A percentile compares a stretch with the other conserved stretches of the same genome.
These are phyloP conservation scores for Hibiscus syriacus DNA, from an alignment of 345 rosid species.

Conservation along the genomic window DNA sequence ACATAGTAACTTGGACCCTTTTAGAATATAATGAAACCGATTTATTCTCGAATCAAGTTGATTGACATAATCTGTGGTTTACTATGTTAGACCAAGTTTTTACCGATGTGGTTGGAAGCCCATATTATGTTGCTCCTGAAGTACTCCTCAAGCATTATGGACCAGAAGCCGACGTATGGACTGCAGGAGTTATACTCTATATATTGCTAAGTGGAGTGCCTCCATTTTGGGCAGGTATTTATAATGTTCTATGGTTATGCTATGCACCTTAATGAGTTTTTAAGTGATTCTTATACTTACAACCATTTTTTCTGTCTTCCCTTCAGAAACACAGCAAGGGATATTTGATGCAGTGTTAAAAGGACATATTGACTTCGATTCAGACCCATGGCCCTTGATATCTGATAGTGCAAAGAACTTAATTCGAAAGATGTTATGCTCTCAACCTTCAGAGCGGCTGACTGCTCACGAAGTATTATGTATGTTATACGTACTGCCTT, in stretches of 20 bases:
- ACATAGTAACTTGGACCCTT: neutral
- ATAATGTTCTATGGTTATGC: constrained; percentile 5
- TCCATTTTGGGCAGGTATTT: constrained; percentile 98
- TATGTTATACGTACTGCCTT: constrained; percentile 52
- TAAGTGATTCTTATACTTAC: constrained; percentile 14
- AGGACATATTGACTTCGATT: constrained; percentile 88
- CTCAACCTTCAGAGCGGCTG: constrained; percentile 68
- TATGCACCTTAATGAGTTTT: neutral
- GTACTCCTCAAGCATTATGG: constrained; percentile 85
- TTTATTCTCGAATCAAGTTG: neutral
- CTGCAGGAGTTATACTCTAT: constrained; percentile 92
- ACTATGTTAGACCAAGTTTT: constrained; percentile 67
- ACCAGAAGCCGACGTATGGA: constrained; percentile 98
- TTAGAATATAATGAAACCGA: neutral
- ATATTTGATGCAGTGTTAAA: constrained; percentile 96
- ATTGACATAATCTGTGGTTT: constrained; percentile 13
- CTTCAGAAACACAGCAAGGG: constrained; percentile 94
- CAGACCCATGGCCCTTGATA: constrained; percentile 97
- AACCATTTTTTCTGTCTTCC: constrained; percentile 2
- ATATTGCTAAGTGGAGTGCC: constrained; percentile 98
- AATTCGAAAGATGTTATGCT: constrained; percentile 77
- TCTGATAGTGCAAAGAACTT: constrained; percentile 89
- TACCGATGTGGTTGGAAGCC: constrained; percentile 96
- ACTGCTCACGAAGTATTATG: constrained; percentile 96
- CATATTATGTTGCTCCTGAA: constrained; percentile 96